Percentiles rank a stretch among this genome's conserved stretches.
phyloP scores from a whole-genome alignment of 108 stramenopile genomes.

The Bacterosira constricta region DNA sequence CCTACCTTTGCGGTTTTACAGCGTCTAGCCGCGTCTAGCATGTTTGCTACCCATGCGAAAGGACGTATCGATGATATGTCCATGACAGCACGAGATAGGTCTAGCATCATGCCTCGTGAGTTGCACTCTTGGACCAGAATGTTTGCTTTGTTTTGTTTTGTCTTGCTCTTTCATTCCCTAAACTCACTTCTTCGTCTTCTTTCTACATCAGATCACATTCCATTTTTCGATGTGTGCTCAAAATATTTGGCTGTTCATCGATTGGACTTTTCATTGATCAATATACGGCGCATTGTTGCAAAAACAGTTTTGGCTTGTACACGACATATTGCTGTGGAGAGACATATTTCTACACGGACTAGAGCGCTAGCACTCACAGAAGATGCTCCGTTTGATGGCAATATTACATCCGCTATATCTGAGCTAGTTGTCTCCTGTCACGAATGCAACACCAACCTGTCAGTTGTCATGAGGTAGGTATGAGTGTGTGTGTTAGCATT shows the following conservation, averaged over 20 bases:
- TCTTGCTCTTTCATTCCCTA: neutral
- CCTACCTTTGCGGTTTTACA: constrained; percentile 72
- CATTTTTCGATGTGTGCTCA: constrained; percentile 70
- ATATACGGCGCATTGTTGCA: constrained; percentile 66
- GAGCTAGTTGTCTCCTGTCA: constrained; percentile 70
- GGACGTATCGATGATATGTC: constrained; percentile 76
- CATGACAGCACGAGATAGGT: constrained; percentile 35
- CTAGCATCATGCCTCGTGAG: constrained; percentile 41
- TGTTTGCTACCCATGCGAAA: constrained; percentile 79
- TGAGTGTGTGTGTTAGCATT: too few relatives aligned
- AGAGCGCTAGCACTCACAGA: constrained; percentile 77
- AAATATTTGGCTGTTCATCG: constrained; percentile 68
- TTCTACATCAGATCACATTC: constrained; percentile 52
- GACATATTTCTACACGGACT: constrained; percentile 56
- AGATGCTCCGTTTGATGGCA: constrained; percentile 73
- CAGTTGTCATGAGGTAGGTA: constrained; percentile 84
- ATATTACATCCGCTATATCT: constrained; percentile 60
- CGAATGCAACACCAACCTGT: constrained; percentile 68
- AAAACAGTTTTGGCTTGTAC: constrained; percentile 69
- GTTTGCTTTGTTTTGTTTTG: neutral
- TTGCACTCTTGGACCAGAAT: constrained; percentile 31
- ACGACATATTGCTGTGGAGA: constrained; percentile 48
- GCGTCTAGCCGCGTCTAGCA: constrained; percentile 75
- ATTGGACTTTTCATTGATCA: constrained; percentile 65
- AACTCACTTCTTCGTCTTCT: neutral